Percentiles rank a stretch among this genome's conserved stretches.
phyloP scores from a whole-genome alignment of 1,139 yeast genomes.

The Yamadazyma diospyri region DNA sequence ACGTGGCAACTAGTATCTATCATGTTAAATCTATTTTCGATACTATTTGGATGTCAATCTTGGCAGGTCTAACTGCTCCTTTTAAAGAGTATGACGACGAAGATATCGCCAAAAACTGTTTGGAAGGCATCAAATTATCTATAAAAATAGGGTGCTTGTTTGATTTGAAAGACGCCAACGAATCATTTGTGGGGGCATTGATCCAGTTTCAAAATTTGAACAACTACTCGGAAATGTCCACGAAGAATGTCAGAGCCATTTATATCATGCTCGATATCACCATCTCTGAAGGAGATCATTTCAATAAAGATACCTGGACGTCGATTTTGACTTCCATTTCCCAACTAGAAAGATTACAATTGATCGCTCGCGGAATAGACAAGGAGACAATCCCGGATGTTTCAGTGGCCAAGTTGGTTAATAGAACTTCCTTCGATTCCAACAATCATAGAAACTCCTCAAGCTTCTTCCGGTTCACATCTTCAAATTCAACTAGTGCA shows the following conservation, averaged over 20 bases:
- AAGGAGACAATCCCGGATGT: conserved; percentile 86
- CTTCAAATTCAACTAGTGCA: conserved; percentile 25
- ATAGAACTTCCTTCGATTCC: conserved; percentile 53
- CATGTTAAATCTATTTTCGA: conserved; percentile 94
- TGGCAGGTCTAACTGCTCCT: conserved; percentile 93
- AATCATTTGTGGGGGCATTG: conserved; percentile 85
- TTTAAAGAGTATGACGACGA: conserved; percentile 85
- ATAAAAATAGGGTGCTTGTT: conserved; percentile 82
- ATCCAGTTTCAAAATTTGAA: conserved; percentile 82
- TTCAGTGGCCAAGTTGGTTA: conserved; percentile 64
- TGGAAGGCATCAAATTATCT: conserved; percentile 83
- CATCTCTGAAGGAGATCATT: conserved; percentile 67
- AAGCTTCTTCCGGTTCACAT: conserved; percentile 46
- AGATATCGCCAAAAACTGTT: conserved; percentile 65
- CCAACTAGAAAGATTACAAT: conserved; percentile 85
- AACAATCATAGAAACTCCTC: conserved; percentile 39
- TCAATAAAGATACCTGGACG: conserved; percentile 69
- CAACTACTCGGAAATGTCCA: conserved; percentile 73
- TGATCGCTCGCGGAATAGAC: conserved; percentile 85
- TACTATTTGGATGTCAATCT: conserved; percentile 92
- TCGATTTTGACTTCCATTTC: conserved; percentile 80
- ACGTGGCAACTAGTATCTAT: conserved; percentile 71
- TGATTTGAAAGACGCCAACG: conserved; percentile 79
- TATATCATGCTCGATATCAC: conserved; percentile 74
- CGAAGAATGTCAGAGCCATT: conserved; percentile 80